These are phyloP conservation scores for Punica granatum DNA, from an alignment of 345 rosid genomes.

Conservation along the genomic window DNA sequence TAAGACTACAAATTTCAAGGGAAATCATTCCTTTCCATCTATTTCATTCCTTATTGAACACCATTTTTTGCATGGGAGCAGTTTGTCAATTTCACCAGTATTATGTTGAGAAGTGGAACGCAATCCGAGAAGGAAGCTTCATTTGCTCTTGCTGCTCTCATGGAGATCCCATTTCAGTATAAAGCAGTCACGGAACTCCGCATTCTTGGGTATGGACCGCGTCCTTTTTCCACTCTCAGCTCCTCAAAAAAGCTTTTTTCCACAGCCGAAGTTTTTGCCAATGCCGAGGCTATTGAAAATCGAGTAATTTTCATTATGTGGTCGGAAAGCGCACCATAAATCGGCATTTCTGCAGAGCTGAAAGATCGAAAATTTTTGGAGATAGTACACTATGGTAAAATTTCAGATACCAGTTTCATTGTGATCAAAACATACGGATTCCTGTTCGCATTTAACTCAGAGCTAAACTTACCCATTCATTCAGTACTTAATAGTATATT, in stretches of 20 bases:
- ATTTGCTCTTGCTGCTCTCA: slow-evolving; percentile 84
- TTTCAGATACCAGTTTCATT: too few species aligned
- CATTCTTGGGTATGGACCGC: slow-evolving; percentile 49
- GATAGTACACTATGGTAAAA: not conserved
- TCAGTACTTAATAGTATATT: not conserved
- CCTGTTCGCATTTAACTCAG: too few species aligned
- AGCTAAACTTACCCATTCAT: not conserved
- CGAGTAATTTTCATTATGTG: too few species aligned
- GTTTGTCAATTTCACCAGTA: slow-evolving; percentile 85
- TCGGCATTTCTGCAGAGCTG: too few species aligned
- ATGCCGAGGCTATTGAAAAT: too few species aligned
- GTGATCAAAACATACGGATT: too few species aligned
- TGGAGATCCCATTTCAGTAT: slow-evolving; percentile 87
- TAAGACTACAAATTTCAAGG: not conserved
- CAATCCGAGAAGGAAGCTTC: slow-evolving; percentile 55
- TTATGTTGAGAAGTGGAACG: slow-evolving; percentile 45
- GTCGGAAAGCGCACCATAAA: too few species aligned
- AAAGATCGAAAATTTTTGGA: not conserved
- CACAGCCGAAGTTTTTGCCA: too few species aligned
- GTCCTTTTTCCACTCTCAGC: not conserved
- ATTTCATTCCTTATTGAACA: not conserved
- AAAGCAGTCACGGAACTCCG: slow-evolving; percentile 54
- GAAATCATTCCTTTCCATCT: not conserved
- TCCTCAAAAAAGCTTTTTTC: too few species aligned
- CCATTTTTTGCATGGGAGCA: slow-evolving; percentile 11